Conservation (phyloP, 2,329 filamentous ascomycete species). For the Zasmidium angulare region DNA sequence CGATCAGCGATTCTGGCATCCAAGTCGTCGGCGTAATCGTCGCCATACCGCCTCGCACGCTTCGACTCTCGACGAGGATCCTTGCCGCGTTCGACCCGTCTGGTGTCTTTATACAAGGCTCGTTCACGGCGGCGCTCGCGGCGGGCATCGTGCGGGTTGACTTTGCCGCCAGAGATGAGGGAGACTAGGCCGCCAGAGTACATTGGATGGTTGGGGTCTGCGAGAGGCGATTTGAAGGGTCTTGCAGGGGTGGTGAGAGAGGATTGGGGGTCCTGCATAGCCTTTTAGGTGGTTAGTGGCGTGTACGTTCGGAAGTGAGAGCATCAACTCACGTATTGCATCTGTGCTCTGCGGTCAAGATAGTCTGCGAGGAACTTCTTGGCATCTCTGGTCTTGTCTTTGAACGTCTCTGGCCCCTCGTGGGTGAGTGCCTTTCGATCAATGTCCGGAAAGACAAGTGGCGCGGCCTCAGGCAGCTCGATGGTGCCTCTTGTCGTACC, state of each 20-base stretch:
- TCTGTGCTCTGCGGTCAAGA: constrained; percentile 50
- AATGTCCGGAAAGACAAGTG: constrained; percentile 50
- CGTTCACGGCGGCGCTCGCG: constrained; percentile 10
- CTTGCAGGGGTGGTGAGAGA: constrained; percentile 36
- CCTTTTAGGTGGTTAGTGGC: constrained; percentile 21
- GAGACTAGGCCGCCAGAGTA: constrained; percentile 50
- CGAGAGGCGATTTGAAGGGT: constrained; percentile 50
- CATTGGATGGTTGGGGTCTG: constrained; percentile 54
- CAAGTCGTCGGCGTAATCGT: constrained; percentile 15
- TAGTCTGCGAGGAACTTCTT: constrained; percentile 49
- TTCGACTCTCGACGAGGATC: constrained; percentile 3
- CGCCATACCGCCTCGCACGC: constrained; percentile 6
- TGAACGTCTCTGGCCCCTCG: constrained; percentile 27
- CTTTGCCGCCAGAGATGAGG: constrained; percentile 48
- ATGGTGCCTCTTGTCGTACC: constrained; percentile 43
- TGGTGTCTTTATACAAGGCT: constrained; percentile 13
- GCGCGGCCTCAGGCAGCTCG: constrained; percentile 47
- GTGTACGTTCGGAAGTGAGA: background rate
- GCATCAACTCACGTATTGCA: constrained; percentile 42
- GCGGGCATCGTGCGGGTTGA: constrained; percentile 31
- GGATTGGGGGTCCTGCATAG: constrained; percentile 41
- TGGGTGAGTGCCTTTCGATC: constrained; percentile 30
- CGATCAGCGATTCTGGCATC: background rate
- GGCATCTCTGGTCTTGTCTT: constrained; percentile 30
- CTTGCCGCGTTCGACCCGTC: constrained; percentile 12